Evolutionary conservation across 225 moss, liverwort and hornwort genomes (phyloP).

Genomic region (Takakia lepidozioides): DNA sequence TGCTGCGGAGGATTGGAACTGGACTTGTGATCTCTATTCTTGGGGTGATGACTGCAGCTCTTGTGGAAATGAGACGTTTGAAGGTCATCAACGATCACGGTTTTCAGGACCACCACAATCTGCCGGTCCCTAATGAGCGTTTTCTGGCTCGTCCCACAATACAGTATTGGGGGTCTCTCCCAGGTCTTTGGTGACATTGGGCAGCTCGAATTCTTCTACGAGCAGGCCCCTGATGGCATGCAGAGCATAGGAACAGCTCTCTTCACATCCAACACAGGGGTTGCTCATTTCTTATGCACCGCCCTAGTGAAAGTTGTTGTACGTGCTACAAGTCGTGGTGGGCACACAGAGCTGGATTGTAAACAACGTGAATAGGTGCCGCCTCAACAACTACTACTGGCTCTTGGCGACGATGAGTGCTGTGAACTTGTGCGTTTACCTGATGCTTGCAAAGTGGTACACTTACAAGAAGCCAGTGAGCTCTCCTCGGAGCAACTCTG

Average conservation of each 20-base stretch:
- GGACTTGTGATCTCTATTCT: conserved; percentile 32
- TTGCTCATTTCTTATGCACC: conserved; percentile 58
- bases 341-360: conserved; percentile 33
- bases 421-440: conserved; percentile 45
- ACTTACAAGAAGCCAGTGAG: conserved; percentile 23
- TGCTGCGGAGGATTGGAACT: conserved; percentile 48
- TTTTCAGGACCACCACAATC: conserved; percentile 15
- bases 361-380: conserved; percentile 39
- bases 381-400: conserved; percentile 76
- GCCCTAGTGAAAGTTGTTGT: conserved; percentile 41
- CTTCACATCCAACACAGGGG: conserved; percentile 70
- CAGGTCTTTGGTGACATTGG: conserved; percentile 64
- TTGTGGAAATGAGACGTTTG: conserved; percentile 40
- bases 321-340: conserved; percentile 20
- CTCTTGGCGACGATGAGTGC: conserved; percentile 38
- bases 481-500: too few relatives aligned
- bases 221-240: conserved; percentile 77
- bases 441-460: conserved; percentile 44
- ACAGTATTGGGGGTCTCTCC: conserved; percentile 29
- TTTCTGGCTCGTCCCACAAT: conserved; percentile 39
- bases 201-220: too few relatives aligned
- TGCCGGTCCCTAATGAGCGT: conserved; percentile 34
- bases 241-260: conserved; percentile 75
- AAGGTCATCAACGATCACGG: conserved; percentile 17
- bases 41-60: conserved; percentile 31